Conservation (phyloP, 257 asterid genomes). For the Solanum tarijense region DNA sequence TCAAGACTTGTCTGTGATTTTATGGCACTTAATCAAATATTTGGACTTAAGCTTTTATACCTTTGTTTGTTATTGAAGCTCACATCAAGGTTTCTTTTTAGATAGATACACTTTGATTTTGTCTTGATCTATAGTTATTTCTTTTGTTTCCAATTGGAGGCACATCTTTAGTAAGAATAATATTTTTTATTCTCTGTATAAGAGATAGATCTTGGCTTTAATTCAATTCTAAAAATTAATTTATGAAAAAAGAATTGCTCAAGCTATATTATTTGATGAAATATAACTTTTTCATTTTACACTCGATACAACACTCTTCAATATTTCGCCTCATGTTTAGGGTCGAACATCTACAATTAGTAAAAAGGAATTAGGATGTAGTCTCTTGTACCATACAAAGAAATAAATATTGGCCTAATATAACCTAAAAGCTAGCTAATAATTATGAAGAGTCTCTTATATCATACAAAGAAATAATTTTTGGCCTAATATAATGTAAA, state of each 20-base stretch:
- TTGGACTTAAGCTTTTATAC: neutral
- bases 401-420: no score
- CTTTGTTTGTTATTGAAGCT: neutral
- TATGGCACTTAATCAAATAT: neutral
- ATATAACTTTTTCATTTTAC: no score
- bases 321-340: no score
- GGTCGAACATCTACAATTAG: no score
- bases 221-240: neutral
- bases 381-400: no score
- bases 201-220: no score
- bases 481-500: neutral
- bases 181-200: no score
- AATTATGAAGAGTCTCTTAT: no score
- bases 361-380: no score
- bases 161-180: neutral
- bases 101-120: neutral
- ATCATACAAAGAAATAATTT: no score
- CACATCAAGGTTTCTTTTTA: neutral
- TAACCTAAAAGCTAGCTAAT: no score
- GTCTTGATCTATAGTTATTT: neutral
- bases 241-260: neutral
- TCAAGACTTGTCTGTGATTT: neutral
- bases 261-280: neutral
- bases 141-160: neutral
- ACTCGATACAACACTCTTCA: neutral